Base-by-base conservation (phyloP, 2,329 filamentous ascomycete species). In the Apiospora rasikravindrae region DNA sequence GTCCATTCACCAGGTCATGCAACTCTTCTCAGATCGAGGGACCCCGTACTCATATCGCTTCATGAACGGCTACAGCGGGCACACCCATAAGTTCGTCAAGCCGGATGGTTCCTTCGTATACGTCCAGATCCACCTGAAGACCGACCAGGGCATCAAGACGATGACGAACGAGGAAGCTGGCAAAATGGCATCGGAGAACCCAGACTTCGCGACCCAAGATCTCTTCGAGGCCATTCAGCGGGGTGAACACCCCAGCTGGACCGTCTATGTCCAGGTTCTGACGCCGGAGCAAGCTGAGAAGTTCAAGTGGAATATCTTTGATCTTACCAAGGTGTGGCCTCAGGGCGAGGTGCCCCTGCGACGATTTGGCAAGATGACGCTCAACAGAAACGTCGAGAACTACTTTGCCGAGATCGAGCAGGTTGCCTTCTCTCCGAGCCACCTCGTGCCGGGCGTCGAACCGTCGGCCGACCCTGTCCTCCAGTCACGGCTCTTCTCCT, bases 401-500 rank as follows among this genome's bases (percentile, higher is more conserved):
- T 93, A 92, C 83, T 92, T 93, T 77, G 86, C 88, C 67, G 91
- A 94, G 77, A 88, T 93, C 69, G 91, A 94, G 83, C 91, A 93
- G 79, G 86, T 89, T 24, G 90, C 91, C 1, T 94, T 93, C 86
- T 90, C 88, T 73, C 91, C 92, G 51, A 87, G 90, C 8, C 90
- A 93, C 78, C 82, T 93, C 80, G 86, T 89, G 4, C 91, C 91
- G 4, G 91, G 91, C 70, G 88, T 92, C 71, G 91, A 93, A 81
- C 88, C 91, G 19, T 92, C 91, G 13, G 90, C 90, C 74, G 92
- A 94, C 76, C 91, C 91, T 1, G 90, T 93, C 49, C 84, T 93
- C 3, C 91, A 93, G 81, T 88, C 88, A 51, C 90, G 91, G 71
- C 86, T 93, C 53, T 93, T 93, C 85, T 92, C 90, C 1, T 93